Percentiles rank a stretch among this genome's conserved stretches.
Evolutionary conservation across 495 filamentous ascomycete genomes (phyloP).

Genomic region (Trichocladium antarcticum): DNA sequence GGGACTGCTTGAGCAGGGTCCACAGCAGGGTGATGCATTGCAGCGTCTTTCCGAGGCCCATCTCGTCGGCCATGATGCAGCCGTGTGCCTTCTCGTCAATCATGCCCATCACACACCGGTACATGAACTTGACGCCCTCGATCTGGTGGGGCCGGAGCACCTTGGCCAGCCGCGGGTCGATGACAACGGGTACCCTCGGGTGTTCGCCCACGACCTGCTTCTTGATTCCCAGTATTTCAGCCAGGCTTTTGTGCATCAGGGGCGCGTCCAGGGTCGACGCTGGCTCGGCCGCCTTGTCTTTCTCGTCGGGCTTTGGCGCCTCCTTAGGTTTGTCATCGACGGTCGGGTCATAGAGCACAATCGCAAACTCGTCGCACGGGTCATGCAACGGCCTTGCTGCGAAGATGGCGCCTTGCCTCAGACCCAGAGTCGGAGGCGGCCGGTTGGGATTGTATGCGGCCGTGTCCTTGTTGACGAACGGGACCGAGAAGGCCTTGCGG

Average conservation of each 20-base stretch:
- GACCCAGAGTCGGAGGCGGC: slow-evolving; percentile 73
- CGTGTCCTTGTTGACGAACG: slow-evolving; percentile 68
- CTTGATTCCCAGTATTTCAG: slow-evolving; percentile 90
- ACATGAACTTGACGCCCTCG: slow-evolving; percentile 97
- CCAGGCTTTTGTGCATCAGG: slow-evolving; percentile 81
- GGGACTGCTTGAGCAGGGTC: slow-evolving; percentile 91
- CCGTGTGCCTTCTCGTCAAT: slow-evolving; percentile 90
- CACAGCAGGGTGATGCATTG: slow-evolving; percentile 66
- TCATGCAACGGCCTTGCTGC: slow-evolving; percentile 88
- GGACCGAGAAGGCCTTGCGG: slow-evolving; percentile 71
- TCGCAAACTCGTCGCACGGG: slow-evolving; percentile 89
- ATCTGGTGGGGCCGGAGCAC: slow-evolving; percentile 94
- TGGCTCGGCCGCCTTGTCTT: slow-evolving; percentile 38
- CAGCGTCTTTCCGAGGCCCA: slow-evolving; percentile 94
- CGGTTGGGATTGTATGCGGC: slow-evolving; percentile 63
- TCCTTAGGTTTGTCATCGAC: slow-evolving; percentile 68
- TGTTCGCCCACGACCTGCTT: slow-evolving; percentile 71
- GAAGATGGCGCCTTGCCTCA: slow-evolving; percentile 75
- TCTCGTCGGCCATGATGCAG: slow-evolving; percentile 99
- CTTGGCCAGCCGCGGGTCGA: slow-evolving; percentile 84
- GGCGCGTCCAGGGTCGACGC: slow-evolving; percentile 60
- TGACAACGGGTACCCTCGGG: slow-evolving; percentile 90
- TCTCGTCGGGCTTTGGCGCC: slow-evolving; percentile 40
- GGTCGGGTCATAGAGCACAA: slow-evolving; percentile 92
- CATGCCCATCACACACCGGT: slow-evolving; percentile 83